These are phyloP conservation scores for Saccharomycopsis sp. DNA, from an alignment of 805 yeast species.

Conservation along the genomic window DNA sequence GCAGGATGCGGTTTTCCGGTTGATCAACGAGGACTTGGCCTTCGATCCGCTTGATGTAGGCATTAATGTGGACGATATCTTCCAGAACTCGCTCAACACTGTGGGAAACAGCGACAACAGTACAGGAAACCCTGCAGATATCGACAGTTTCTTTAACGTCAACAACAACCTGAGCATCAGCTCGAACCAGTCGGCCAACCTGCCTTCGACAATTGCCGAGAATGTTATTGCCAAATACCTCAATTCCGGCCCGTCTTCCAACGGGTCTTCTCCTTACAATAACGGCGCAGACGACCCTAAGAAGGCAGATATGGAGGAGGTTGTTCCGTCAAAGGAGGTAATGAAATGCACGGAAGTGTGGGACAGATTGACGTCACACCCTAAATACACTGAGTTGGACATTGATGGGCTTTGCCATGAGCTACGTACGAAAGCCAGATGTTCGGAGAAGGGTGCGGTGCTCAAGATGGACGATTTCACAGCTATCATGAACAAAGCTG, in stretches of 20 bases:
- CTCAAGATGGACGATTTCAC: slow-evolving; percentile 77
- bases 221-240: slow-evolving; percentile 6
- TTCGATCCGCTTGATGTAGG: slow-evolving; percentile 44
- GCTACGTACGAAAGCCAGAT: slow-evolving; percentile 86
- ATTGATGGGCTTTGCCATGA: slow-evolving; percentile 91
- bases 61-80: background rate
- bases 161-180: slow-evolving; percentile 19
- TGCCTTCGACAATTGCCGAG: background rate
- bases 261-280: slow-evolving; percentile 2
- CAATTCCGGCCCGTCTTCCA: background rate
- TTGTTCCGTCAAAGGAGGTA: slow-evolving; percentile 66
- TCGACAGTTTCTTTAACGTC: slow-evolving; percentile 12
- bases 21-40: slow-evolving; percentile 50
- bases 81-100: background rate
- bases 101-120: background rate
- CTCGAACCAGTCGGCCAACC: background rate
- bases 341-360: slow-evolving; percentile 87
- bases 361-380: slow-evolving; percentile 94
- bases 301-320: slow-evolving; percentile 31
- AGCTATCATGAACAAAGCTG: slow-evolving; percentile 31
- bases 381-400: slow-evolving; percentile 86
- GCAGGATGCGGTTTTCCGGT: slow-evolving; percentile 14
- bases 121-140: slow-evolving; percentile 8
- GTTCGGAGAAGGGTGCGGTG: slow-evolving; percentile 90
- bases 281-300: slow-evolving; percentile 18